A percentile compares a stretch with the other conserved stretches of the same genome.
phyloP scores from a whole-genome alignment of 2,329 filamentous ascomycete genomes.

The Nigrospora sphaerica region DNA sequence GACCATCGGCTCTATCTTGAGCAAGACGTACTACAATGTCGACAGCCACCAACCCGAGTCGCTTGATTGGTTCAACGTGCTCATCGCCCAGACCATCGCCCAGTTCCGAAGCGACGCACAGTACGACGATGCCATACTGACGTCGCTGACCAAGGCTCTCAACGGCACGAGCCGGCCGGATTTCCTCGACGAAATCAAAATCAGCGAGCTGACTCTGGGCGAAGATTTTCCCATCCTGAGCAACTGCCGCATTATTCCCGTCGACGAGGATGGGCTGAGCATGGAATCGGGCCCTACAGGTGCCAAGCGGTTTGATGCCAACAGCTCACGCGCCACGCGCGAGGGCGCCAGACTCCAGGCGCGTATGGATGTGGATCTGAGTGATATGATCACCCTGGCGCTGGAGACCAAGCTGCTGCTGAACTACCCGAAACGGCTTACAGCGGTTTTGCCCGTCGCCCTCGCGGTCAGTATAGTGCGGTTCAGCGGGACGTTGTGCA shows the following conservation, averaged over 20 bases:
- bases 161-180: slow-evolving; percentile 84
- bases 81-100: slow-evolving; percentile 92
- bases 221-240: slow-evolving; percentile 99
- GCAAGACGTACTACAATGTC: slow-evolving; percentile 97
- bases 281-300: slow-evolving; percentile 33
- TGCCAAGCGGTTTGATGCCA: slow-evolving; percentile 43
- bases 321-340: slow-evolving; percentile 37
- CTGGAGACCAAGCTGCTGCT: slow-evolving; percentile 90
- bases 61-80: slow-evolving; percentile 97
- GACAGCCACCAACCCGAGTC: slow-evolving; percentile 94
- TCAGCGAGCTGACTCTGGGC: slow-evolving; percentile 88
- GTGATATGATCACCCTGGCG: slow-evolving; percentile 90
- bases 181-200: slow-evolving; percentile 87
- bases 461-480: slow-evolving; percentile 85
- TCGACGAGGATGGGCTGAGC: slow-evolving; percentile 68
- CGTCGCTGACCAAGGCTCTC: slow-evolving; percentile 73
- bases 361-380: slow-evolving; percentile 92
- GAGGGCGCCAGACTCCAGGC: slow-evolving; percentile 79
- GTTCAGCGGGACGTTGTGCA: slow-evolving; percentile 89
- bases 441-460: slow-evolving; percentile 85
- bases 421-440: slow-evolving; percentile 87
- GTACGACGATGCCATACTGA: slow-evolving; percentile 83
- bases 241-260: slow-evolving; percentile 92
- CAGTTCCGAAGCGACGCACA: slow-evolving; percentile 91
- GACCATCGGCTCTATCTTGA: slow-evolving; percentile 88